Conservation (phyloP, 106 monocot genomes). For the Amphibolis antarctica region DNA sequence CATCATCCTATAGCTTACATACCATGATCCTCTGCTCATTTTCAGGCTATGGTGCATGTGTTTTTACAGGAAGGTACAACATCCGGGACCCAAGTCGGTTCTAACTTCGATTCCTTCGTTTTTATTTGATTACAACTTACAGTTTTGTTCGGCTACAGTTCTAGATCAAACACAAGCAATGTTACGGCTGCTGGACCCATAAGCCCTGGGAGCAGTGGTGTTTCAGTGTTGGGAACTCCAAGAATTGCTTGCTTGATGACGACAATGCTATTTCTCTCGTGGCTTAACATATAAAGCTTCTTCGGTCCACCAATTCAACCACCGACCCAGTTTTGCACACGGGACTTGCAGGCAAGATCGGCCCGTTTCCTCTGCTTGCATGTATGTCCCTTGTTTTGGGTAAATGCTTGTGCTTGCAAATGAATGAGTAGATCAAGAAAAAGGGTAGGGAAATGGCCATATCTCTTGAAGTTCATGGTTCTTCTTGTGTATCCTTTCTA, state of each 20-base stretch:
- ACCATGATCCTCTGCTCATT: neutral
- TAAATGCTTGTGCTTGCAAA: no score
- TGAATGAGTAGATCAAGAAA: no score
- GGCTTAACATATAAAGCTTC: constrained; percentile 12
- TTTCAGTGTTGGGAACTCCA: neutral
- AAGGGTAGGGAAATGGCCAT: no score
- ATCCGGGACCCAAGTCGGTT: neutral
- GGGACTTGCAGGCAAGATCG: neutral
- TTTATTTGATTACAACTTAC: neutral
- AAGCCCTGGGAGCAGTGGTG: constrained; percentile 10
- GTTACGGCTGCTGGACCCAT: constrained; percentile 17
- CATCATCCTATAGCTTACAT: neutral
- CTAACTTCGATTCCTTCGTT: neutral
- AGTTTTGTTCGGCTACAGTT: constrained; percentile 19
- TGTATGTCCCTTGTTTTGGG: no score
- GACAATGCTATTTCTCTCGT: constrained; percentile 9
- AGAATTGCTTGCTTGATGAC: constrained; percentile 1
- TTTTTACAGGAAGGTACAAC: constrained; percentile 69
- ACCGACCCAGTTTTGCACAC: neutral
- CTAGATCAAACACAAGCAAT: constrained; percentile 13
- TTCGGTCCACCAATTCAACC: neutral
- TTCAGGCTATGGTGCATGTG: constrained; percentile 65
- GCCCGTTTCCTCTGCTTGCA: no score
- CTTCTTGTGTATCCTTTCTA: no score
- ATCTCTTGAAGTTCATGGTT: no score